Percentiles rank a stretch among this genome's conserved stretches.
phyloP scores from a whole-genome alignment of 2,329 filamentous ascomycete genomes.

The Moelleriella libera region DNA sequence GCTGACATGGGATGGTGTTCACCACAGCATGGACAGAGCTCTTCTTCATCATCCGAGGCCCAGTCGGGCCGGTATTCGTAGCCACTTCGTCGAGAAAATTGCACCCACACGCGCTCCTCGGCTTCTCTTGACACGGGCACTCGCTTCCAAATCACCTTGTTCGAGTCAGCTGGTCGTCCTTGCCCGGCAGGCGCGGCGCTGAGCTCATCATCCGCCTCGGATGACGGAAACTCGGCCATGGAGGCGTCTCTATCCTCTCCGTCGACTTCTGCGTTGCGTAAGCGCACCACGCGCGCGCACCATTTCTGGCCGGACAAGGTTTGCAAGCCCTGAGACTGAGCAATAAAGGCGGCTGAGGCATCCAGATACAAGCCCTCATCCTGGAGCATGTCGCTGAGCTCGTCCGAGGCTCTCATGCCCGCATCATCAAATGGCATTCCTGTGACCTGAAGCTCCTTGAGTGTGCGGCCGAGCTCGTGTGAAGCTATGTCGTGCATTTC shows the following conservation, averaged over 20 bases:
- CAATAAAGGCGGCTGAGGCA: constrained; percentile 27
- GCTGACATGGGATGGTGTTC: constrained; percentile 21
- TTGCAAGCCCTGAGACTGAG: constrained; percentile 23
- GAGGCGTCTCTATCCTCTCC: constrained; percentile 13
- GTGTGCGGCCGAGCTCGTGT: constrained; percentile 36
- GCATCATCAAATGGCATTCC: constrained; percentile 35
- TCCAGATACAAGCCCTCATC: constrained; percentile 38
- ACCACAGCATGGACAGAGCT: constrained; percentile 25
- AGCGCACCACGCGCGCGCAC: constrained; percentile 29
- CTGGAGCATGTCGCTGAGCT: constrained; percentile 36
- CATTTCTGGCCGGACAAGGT: constrained; percentile 23
- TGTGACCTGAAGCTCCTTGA: constrained; percentile 38
- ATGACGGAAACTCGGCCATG: constrained; percentile 15
- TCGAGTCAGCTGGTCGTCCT: constrained; percentile 29
- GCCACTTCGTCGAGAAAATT: constrained; percentile 28
- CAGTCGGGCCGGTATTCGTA: constrained; percentile 19
- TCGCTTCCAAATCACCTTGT: constrained; percentile 35
- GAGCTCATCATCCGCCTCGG: constrained; percentile 13
- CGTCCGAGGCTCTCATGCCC: constrained; percentile 29
- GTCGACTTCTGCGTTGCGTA: constrained; percentile 11
- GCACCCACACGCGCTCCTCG: constrained; percentile 29
- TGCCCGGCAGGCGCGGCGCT: constrained; percentile 24
- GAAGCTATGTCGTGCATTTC: constrained; percentile 38
- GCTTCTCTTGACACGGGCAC: constrained; percentile 27
- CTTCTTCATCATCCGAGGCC: constrained; percentile 20